Conservation (phyloP, 305 asterid species). For the Rubia tinctorum region DNA sequence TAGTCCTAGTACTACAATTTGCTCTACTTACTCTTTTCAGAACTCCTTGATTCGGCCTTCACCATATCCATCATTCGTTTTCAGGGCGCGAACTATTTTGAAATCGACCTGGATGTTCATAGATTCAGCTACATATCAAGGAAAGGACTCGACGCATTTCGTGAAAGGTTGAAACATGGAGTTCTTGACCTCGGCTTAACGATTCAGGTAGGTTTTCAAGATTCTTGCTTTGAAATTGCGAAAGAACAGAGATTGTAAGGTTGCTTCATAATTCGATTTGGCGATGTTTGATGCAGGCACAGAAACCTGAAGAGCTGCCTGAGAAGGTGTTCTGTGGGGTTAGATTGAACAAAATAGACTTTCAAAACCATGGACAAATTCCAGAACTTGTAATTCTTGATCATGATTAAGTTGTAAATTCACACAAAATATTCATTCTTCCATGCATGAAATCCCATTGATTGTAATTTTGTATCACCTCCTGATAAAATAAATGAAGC, state of each 20-base stretch:
- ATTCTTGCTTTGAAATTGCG: background rate
- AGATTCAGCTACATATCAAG: slow-evolving; percentile 92
- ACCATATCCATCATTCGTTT: background rate
- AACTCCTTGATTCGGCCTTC: slow-evolving; percentile 3
- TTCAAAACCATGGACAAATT: slow-evolving; percentile 61
- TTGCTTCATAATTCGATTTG: slow-evolving; percentile 33
- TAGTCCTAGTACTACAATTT: slow-evolving; percentile 2
- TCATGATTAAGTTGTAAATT: slow-evolving; percentile 19
- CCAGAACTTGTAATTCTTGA: slow-evolving; percentile 44
- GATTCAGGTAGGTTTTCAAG: slow-evolving; percentile 58
- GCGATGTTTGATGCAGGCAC: slow-evolving; percentile 52
- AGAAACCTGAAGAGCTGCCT: slow-evolving; percentile 69
- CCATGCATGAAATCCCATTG: background rate
- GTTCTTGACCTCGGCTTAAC: slow-evolving; percentile 82
- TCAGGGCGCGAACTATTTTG: slow-evolving; percentile 82
- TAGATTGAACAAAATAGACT: slow-evolving; percentile 64
- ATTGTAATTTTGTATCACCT: background rate
- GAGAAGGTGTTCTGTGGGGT: slow-evolving; percentile 83
- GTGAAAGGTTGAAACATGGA: slow-evolving; percentile 70
- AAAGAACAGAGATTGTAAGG: too few relatives aligned
- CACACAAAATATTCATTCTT: background rate
- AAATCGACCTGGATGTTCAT: slow-evolving; percentile 89
- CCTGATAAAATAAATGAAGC: background rate
- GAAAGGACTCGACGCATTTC: slow-evolving; percentile 79
- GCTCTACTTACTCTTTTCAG: too few relatives aligned